Evolutionary conservation across 352 stramenopile species (phyloP), one percentile per base, ranked within the genome.

Genomic region (Aphanomyces euteiches): DNA sequence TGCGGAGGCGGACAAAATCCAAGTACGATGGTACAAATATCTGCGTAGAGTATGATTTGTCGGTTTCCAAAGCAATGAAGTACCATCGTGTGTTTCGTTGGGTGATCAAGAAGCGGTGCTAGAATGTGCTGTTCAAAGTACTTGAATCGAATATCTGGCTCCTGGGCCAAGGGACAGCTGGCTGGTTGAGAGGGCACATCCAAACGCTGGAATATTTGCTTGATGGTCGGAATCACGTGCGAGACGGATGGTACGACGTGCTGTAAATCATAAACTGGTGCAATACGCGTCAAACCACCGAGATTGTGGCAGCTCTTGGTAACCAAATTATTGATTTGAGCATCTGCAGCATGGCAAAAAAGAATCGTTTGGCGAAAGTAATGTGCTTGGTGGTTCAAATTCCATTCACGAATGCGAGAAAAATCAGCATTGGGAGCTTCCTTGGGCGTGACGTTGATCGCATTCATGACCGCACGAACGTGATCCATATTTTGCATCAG

Each of bases 1-100:
- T 93, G 56, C 85, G 85, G n/a, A 93, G 78, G 34, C 85, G 85
- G n/a, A 93, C 85, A 70, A 90, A 93, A 75, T 93, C 85, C 56
- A 92, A 89, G 66, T 93, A 93, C 3, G 85, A 93, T 38, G 85
- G 85, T 56, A 93, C 80, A 66, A 93, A 88, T 45, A 93, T 83
- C 64, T 70, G 61, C 15, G 10, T n/a, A 50, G 17, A n/a, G 28
- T 28, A 28, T 28, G 28, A 28, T 28, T 28, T 28, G 28, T 28
- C 28, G 28, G 28, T 28, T 28, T 28, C 2, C 28, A 28, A 50
- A 3, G 43, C 43, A n/a, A 50, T 50, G 10, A 2, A 12, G 43
- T 50, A 70, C 64, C 47, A 93, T 74, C 64, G 90, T 85, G 60
- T 89, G 82, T 56, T 89, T 89, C 15, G 79, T 76, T 28, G 85